Base-by-base conservation (phyloP, 106 monocot genomes). In the Dendrobium chrysotoxum region DNA sequence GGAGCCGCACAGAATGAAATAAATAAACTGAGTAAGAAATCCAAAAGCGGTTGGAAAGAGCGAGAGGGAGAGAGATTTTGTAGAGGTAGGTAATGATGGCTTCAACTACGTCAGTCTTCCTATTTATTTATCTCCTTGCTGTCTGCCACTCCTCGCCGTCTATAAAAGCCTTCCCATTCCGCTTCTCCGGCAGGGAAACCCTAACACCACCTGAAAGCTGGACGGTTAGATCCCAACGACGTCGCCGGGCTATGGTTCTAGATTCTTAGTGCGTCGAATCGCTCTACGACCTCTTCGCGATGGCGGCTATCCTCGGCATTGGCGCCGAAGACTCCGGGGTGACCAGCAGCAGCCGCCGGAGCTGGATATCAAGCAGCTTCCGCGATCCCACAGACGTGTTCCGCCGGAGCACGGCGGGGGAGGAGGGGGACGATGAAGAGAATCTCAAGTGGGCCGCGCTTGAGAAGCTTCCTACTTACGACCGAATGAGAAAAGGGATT, bases 391-490 rank as follows among this genome's bases (percentile, higher is more conserved):
- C 81, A 26, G 87, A 75, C 71, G 75, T 61, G 2, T 81, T 81
- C 66, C 28, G 65, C 7, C 50, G 78, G 50, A 23, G 75, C 42
- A 13, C 75, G 2, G 26, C 57, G n/a, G 13, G 6, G 20, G 68
- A 18, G 72, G 81, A 35, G 74, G 72, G 5, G 76, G 61, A 16
- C 17, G 89, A 89, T 11, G 84, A 86, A 77, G 89, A 89, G 72
- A 81, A 81, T 20, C 77, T 89, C 44, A 78, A 47, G 28, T 86
- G 89, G 89, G 89, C 84, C 5, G 89, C 86, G 13, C 61, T 87
- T 16, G 86, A 89, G 82, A 89, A 84, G 73, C 86, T 89, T 17
- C 89, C 89, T 3, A 86, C 86, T 4, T 84, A 84, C 77, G 79
- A 84, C 61, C 79, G 86, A 31, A 77, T 89, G 77, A 64, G 85